Evolutionary conservation across 2,329 filamentous ascomycete species (phyloP).

Genomic region (Neonectria ditissima): DNA sequence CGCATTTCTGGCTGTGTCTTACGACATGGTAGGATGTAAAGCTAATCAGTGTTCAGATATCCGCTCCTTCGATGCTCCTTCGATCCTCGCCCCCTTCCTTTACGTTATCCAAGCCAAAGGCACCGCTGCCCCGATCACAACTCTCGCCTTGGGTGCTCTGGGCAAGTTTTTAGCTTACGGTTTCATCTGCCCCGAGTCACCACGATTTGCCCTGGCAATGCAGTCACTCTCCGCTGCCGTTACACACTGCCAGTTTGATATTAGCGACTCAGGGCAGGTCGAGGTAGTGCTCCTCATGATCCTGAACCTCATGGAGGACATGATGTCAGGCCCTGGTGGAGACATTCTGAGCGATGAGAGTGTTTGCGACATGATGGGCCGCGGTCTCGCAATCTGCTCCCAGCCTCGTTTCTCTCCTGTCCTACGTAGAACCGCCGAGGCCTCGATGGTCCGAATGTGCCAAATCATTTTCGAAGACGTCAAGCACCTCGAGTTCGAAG

Average conservation of each 20-base stretch:
- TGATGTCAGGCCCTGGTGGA: slow-evolving; percentile 93
- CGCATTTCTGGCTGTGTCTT: slow-evolving; percentile 25
- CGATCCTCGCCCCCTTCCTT: slow-evolving; percentile 91
- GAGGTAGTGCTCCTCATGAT: slow-evolving; percentile 96
- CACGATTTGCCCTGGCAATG: slow-evolving; percentile 91
- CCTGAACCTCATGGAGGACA: slow-evolving; percentile 96
- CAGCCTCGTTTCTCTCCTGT: slow-evolving; percentile 92
- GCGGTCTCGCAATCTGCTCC: slow-evolving; percentile 95
- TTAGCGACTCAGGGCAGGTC: slow-evolving; percentile 92
- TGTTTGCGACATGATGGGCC: slow-evolving; percentile 99
- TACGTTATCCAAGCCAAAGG: slow-evolving; percentile 97
- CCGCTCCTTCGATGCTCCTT: slow-evolving; percentile 86
- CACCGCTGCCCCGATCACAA: slow-evolving; percentile 95
- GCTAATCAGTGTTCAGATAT: slow-evolving; percentile 72
- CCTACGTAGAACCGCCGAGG: slow-evolving; percentile 89
- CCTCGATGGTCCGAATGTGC: slow-evolving; percentile 98
- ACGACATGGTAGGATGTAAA: slow-evolving; percentile 1
- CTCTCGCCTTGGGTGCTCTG: slow-evolving; percentile 90
- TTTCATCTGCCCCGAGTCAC: slow-evolving; percentile 85
- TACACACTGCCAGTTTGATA: slow-evolving; percentile 97
- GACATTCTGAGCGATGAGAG: slow-evolving; percentile 97
- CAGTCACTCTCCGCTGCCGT: slow-evolving; percentile 94
- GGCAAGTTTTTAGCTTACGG: slow-evolving; percentile 98
- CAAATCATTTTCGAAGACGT: slow-evolving; percentile 97
- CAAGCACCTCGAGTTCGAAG: slow-evolving; percentile 82